These are phyloP conservation scores for Caulochytrium protostelioides DNA, from an alignment of 371 early-diverging fungal species.

Conservation along the genomic window DNA sequence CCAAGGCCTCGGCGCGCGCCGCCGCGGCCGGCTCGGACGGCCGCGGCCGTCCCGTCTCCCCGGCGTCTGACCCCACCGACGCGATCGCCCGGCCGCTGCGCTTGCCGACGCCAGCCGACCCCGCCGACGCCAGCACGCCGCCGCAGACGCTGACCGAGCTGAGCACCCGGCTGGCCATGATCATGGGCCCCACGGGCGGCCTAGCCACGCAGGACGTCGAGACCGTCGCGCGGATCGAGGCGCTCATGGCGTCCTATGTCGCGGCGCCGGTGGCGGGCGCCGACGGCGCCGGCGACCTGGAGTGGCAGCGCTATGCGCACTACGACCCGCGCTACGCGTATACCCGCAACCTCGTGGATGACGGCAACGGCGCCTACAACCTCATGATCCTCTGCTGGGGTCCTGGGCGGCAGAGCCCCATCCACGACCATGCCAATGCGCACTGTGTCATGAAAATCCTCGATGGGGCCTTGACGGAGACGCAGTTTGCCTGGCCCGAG, in stretches of 20 bases:
- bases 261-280: too few relatives aligned
- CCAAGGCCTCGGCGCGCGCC: too few relatives aligned
- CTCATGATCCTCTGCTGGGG: slow-evolving; percentile 79
- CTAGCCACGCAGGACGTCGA: slow-evolving; percentile 37
- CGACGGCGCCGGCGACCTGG: slow-evolving; percentile 33
- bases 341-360: slow-evolving; percentile 57
- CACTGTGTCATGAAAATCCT: slow-evolving; percentile 88
- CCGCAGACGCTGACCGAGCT: too few relatives aligned
- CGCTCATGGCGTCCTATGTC: slow-evolving; percentile 41
- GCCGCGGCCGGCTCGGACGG: too few relatives aligned
- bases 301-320: slow-evolving; percentile 55
- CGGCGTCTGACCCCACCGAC: too few relatives aligned
- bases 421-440: slow-evolving; percentile 79
- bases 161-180: too few relatives aligned
- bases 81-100: too few relatives aligned
- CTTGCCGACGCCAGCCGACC: too few relatives aligned
- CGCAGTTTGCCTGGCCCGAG: slow-evolving; percentile 53
- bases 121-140: too few relatives aligned
- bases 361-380: slow-evolving; percentile 81
- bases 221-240: slow-evolving; percentile 30
- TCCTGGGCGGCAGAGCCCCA: slow-evolving; percentile 50
- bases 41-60: too few relatives aligned
- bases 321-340: slow-evolving; percentile 35
- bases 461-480: slow-evolving; percentile 60
- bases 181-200: too few relatives aligned